A percentile compares a stretch with the other conserved stretches of the same genome.
Evolutionary conservation across 1,284 basidiomycete genomes (phyloP).

Genomic region (Moesziomyces globuligerus): DNA sequence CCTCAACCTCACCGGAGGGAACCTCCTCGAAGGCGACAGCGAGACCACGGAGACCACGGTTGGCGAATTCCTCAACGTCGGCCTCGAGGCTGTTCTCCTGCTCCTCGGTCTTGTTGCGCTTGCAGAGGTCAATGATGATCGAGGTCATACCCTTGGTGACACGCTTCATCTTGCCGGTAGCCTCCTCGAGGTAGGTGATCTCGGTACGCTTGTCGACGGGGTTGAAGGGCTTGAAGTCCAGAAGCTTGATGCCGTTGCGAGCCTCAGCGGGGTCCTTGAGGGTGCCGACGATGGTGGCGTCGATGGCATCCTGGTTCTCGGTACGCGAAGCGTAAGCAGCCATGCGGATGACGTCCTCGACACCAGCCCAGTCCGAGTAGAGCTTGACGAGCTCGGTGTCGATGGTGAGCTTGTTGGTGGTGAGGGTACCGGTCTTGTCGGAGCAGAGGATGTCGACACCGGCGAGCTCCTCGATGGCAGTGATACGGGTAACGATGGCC

Average conservation of each 20-base stretch:
- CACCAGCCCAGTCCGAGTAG: slow-evolving; percentile 82
- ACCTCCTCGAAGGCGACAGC: slow-evolving; percentile 95
- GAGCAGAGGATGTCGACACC: slow-evolving; percentile 95
- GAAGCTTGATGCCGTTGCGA: slow-evolving; percentile 89
- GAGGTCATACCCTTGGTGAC: slow-evolving; percentile 99
- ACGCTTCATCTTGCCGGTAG: slow-evolving; percentile 92
- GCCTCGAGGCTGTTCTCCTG: slow-evolving; percentile 89
- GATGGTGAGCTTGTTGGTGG: slow-evolving; percentile 95
- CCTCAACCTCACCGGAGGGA: slow-evolving; percentile 77
- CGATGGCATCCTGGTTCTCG: slow-evolving; percentile 98
- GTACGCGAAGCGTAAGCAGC: slow-evolving; percentile 95
- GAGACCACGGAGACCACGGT: slow-evolving; percentile 95
- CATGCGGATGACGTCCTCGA: slow-evolving; percentile 89
- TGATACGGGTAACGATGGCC: slow-evolving; percentile 95
- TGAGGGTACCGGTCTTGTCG: slow-evolving; percentile 97
- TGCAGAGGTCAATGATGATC: slow-evolving; percentile 84
- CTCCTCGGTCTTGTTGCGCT: slow-evolving; percentile 93
- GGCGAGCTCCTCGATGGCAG: slow-evolving; percentile 91
- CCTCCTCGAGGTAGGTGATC: slow-evolving; percentile 94
- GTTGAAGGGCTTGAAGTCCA: slow-evolving; percentile 99
- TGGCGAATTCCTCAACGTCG: slow-evolving; percentile 93
- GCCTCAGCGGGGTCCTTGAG: slow-evolving; percentile 76
- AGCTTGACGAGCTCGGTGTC: slow-evolving; percentile 91
- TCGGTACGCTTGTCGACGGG: slow-evolving; percentile 99
- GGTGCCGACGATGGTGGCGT: slow-evolving; percentile 84